Conservation (phyloP, 169 alveolate genomes). For the Plasmodium fragile region DNA sequence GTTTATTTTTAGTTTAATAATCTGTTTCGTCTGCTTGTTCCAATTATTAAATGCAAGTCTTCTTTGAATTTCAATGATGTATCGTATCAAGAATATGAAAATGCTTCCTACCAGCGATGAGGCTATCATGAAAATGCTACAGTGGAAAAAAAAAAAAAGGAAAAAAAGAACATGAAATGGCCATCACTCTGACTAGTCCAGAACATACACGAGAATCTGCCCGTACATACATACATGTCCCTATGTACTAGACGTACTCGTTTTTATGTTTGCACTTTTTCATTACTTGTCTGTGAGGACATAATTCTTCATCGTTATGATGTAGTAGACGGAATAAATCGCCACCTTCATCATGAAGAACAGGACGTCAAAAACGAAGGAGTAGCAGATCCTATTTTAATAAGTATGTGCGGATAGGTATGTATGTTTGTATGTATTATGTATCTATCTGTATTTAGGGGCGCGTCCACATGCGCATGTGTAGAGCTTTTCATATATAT, state of each 20-base stretch:
- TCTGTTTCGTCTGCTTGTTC: conserved; percentile 73
- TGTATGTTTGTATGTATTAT: neutral
- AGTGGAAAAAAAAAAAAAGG: neutral
- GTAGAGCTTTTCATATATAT: neutral
- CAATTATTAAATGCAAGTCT: conserved; percentile 71
- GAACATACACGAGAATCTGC: neutral
- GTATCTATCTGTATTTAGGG: neutral
- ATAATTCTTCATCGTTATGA: conserved; percentile 66
- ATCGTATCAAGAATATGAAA: conserved; percentile 55
- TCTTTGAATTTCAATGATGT: conserved; percentile 73
- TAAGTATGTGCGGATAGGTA: neutral
- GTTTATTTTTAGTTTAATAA: conserved; percentile 31
- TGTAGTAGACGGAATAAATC: conserved; percentile 52
- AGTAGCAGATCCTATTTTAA: conserved; percentile 44
- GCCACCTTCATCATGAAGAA: conserved; percentile 60
- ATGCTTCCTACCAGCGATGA: conserved; percentile 66
- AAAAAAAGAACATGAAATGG: neutral
- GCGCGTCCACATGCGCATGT: neutral
- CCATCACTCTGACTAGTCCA: neutral
- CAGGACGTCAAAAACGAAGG: conserved; percentile 48
- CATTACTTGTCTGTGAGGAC: conserved; percentile 72
- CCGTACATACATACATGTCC: neutral
- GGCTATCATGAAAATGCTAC: conserved; percentile 71
- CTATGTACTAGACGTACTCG: neutral
- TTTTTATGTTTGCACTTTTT: neutral